These are phyloP conservation scores for Jaltomata sinuosa DNA, from an alignment of 257 asterid genomes.

Conservation along the genomic window DNA sequence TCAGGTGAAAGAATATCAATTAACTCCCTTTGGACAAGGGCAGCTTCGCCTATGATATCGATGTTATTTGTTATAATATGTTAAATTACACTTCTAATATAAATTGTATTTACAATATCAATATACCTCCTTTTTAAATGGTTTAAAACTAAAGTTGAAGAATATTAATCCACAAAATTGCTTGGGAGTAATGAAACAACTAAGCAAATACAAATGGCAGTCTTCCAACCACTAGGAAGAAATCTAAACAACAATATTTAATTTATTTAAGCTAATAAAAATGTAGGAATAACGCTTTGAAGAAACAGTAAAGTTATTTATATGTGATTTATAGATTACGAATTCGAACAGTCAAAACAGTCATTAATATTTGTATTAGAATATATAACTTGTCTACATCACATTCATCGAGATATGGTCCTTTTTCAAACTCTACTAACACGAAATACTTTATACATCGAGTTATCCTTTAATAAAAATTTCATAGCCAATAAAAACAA, in stretches of 20 bases:
- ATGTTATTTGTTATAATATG: neutral
- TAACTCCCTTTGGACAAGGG: too few relatives aligned
- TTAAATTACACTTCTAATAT: neutral
- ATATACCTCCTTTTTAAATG: neutral
- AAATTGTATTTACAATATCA: neutral
- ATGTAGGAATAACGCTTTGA: neutral
- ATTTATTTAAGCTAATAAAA: neutral
- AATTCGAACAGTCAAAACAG: accelerated
- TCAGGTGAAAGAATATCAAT: too few relatives aligned
- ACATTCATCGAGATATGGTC: neutral
- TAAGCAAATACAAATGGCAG: neutral
- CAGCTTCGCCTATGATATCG: neutral
- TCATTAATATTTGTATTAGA: neutral
- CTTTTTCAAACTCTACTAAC: neutral
- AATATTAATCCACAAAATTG: neutral
- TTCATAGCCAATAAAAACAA: neutral
- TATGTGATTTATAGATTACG: neutral
- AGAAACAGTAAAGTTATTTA: neutral
- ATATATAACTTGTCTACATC: neutral
- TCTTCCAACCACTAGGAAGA: neutral
- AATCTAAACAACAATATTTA: neutral
- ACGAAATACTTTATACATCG: neutral
- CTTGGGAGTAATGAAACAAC: neutral
- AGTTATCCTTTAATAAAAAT: neutral
- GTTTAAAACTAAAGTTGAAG: neutral